Conservation (phyloP, 176 grass and related monocot genomes). For the Zoysia pacifica region DNA sequence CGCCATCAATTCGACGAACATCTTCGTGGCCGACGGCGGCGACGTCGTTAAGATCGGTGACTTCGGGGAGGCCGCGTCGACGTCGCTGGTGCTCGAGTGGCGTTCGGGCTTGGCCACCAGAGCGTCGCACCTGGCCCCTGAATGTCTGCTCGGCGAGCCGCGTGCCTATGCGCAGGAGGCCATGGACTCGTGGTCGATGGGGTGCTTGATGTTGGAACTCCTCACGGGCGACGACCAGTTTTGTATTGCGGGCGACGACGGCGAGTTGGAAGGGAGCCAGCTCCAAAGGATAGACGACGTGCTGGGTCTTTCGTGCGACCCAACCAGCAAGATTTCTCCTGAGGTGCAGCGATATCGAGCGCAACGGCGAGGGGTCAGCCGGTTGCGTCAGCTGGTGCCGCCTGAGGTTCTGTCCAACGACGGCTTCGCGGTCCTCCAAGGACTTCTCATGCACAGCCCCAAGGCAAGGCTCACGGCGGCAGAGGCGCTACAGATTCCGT, state of each 20-base stretch:
- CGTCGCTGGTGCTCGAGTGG: neutral
- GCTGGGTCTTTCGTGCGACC: neutral
- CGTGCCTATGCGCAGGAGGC: too few relatives aligned
- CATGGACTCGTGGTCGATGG: neutral
- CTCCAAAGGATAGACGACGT: neutral
- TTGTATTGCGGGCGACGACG: neutral
- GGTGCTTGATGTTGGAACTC: neutral
- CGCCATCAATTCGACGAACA: neutral
- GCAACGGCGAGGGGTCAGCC: neutral
- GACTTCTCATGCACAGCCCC: neutral
- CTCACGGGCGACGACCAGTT: neutral
- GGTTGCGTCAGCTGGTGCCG: neutral
- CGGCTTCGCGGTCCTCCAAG: neutral
- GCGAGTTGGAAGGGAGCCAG: too few relatives aligned
- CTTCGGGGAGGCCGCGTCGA: neutral
- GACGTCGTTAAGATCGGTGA: neutral
- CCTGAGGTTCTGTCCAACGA: neutral
- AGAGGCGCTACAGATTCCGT: neutral
- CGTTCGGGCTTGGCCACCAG: rapidly evolving
- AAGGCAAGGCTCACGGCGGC: neutral
- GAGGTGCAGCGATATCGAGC: neutral
- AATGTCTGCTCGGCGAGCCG: neutral
- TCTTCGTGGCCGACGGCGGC: neutral
- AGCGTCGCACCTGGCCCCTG: neutral
- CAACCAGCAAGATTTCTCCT: neutral